Evolutionary conservation across 1,284 basidiomycete species (phyloP).

Genomic region (Fereydounia khargensis): DNA sequence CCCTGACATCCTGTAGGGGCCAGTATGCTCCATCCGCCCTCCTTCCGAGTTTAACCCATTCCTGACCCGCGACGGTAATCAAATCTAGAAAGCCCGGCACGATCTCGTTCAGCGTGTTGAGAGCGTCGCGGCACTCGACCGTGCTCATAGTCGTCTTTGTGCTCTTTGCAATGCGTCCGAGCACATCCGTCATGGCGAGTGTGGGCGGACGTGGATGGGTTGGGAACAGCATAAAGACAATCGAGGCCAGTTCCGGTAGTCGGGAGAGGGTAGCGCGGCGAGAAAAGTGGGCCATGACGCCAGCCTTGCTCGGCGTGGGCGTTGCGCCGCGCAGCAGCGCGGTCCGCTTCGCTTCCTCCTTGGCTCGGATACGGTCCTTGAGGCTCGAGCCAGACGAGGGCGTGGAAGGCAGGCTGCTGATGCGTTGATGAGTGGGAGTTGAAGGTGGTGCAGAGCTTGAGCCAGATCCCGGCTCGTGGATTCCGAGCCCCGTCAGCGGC

Average conservation of each 20-base stretch:
- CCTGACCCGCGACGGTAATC: neutral
- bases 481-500: too few species aligned
- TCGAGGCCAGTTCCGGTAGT: conserved; percentile 30
- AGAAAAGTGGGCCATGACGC: conserved; percentile 10
- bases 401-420: conserved; percentile 2
- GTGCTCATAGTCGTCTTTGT: conserved; percentile 33
- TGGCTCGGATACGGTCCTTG: conserved; percentile 35
- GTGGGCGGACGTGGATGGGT: conserved; percentile 5
- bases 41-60: neutral
- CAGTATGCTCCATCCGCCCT: too few species aligned
- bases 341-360: conserved; percentile 27
- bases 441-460: too few species aligned
- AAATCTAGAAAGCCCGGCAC: conserved; percentile 40
- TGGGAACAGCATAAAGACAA: conserved; percentile 41
- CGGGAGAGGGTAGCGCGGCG: conserved; percentile 30
- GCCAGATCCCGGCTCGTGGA: too few species aligned
- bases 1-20: too few species aligned
- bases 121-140: conserved; percentile 19
- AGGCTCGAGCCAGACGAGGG: conserved; percentile 18
- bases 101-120: conserved; percentile 21
- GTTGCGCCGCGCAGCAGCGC: neutral
- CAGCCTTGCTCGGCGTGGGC: conserved; percentile 6
- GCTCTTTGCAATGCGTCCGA: conserved; percentile 17
- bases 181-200: conserved; percentile 30
- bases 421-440: too few species aligned